Conservation (phyloP, 768 basidiomycete genomes). For the Leucosporidium creatinivorum region DNA sequence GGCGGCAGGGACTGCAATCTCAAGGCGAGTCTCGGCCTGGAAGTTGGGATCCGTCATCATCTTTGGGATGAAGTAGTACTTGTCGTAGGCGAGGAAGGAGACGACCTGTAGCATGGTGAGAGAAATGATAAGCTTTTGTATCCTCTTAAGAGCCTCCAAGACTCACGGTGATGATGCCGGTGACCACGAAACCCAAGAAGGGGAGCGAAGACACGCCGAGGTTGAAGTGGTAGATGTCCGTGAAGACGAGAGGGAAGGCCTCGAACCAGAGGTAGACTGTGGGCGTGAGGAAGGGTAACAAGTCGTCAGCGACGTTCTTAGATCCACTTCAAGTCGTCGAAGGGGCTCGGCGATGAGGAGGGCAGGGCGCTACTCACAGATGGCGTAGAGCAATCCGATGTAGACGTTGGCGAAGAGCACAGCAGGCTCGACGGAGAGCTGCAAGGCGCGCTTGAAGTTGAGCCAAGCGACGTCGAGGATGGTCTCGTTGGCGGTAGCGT, state of each 20-base stretch:
- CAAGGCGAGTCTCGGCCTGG: slow-evolving; percentile 22
- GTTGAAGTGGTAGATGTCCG: slow-evolving; percentile 33
- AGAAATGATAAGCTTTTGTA: too few relatives aligned
- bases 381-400: slow-evolving; percentile 37
- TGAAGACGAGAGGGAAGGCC: slow-evolving; percentile 40
- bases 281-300: too few relatives aligned
- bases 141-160: too few relatives aligned
- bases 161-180: slow-evolving; percentile 24
- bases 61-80: slow-evolving; percentile 6
- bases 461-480: not conserved
- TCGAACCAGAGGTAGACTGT: slow-evolving; percentile 37
- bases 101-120: too few relatives aligned
- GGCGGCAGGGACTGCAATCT: slow-evolving; percentile 22
- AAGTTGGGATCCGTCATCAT: not conserved
- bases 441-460: slow-evolving; percentile 37
- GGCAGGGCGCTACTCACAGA: too few relatives aligned
- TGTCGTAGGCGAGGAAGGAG: too few relatives aligned
- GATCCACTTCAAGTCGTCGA: too few relatives aligned
- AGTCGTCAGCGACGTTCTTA: too few relatives aligned
- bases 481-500: slow-evolving; percentile 13
- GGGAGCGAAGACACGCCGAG: slow-evolving; percentile 30
- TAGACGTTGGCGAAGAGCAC: slow-evolving; percentile 40
- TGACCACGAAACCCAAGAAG: slow-evolving; percentile 37
- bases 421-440: slow-evolving; percentile 38
- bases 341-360: too few relatives aligned